phyloP scores from a whole-genome alignment of 2,329 filamentous ascomycete species.

The Niveomyces coronatus region DNA sequence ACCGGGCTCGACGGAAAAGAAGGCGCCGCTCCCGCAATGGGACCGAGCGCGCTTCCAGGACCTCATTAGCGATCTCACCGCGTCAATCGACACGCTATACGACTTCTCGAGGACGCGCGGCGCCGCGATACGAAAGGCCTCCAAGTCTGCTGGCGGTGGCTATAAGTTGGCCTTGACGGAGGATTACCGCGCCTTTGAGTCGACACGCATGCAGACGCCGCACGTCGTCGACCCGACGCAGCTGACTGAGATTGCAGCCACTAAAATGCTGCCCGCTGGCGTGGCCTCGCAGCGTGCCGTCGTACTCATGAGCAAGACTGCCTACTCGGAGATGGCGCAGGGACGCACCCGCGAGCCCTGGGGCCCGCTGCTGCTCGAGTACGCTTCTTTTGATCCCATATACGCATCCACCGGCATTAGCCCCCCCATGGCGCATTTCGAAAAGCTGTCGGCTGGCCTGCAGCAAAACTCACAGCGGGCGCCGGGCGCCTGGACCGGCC shows the following conservation, averaged over 20 bases:
- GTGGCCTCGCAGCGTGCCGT: slow-evolving; percentile 33
- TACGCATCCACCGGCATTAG: slow-evolving; percentile 52
- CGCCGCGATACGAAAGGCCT: slow-evolving; percentile 20
- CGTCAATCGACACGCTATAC: slow-evolving; percentile 70
- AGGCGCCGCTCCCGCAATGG: slow-evolving; percentile 49
- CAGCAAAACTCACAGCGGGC: slow-evolving; percentile 42
- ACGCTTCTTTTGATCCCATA: slow-evolving; percentile 53
- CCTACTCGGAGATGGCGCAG: slow-evolving; percentile 37
- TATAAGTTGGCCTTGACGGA: slow-evolving; percentile 31
- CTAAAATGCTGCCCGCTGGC: slow-evolving; percentile 25
- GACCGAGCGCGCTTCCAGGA: slow-evolving; percentile 67
- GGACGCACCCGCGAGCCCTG: slow-evolving; percentile 34
- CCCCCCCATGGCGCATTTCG: slow-evolving; percentile 54
- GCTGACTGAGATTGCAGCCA: slow-evolving; percentile 37
- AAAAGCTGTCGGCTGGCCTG: slow-evolving; percentile 49
- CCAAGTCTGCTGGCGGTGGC: slow-evolving; percentile 18
- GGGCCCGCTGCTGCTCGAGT: slow-evolving; percentile 58
- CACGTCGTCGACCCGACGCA: slow-evolving; percentile 47
- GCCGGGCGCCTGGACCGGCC: slow-evolving; percentile 48
- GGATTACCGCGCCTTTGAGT: slow-evolving; percentile 43
- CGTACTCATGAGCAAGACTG: slow-evolving; percentile 38
- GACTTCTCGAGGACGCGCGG: slow-evolving; percentile 59
- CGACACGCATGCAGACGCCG: slow-evolving; percentile 50
- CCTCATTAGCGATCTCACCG: slow-evolving; percentile 61
- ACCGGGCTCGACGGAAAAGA: slow-evolving; percentile 39